Conservation (phyloP, 2,329 filamentous ascomycete species). For the Rutstroemia sp. region DNA sequence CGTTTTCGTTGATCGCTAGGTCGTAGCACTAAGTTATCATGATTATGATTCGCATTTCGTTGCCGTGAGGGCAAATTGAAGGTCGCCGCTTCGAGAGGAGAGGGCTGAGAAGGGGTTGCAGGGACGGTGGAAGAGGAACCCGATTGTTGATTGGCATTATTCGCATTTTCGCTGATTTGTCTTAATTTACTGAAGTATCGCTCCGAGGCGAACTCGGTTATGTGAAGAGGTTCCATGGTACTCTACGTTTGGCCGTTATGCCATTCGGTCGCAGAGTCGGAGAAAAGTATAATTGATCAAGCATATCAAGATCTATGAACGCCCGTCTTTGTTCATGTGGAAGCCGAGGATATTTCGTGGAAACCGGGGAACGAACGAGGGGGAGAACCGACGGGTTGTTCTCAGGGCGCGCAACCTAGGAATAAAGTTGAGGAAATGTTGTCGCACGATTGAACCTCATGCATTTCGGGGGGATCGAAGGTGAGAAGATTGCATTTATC, state of each 20-base stretch:
- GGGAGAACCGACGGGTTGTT: slow-evolving; percentile 7
- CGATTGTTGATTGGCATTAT: slow-evolving; percentile 27
- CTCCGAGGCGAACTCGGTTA: slow-evolving; percentile 60
- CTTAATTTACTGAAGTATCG: slow-evolving; percentile 56
- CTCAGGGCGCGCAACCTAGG: slow-evolving; percentile 17
- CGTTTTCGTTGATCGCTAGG: slow-evolving; percentile 29
- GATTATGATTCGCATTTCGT: slow-evolving; percentile 9
- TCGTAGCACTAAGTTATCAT: slow-evolving; percentile 18
- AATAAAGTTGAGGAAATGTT: slow-evolving; percentile 12
- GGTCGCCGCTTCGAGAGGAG: slow-evolving; percentile 16
- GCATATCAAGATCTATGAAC: slow-evolving; percentile 24
- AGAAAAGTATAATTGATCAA: slow-evolving; percentile 17
- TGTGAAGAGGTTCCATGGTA: slow-evolving; percentile 53
- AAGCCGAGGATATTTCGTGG: background rate
- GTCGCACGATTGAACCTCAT: slow-evolving; percentile 23
- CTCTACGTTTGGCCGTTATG: slow-evolving; percentile 25
- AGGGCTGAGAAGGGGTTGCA: slow-evolving; percentile 3
- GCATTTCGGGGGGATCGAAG: slow-evolving; percentile 17
- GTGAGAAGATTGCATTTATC: too few species aligned
- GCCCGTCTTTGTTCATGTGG: slow-evolving; percentile 13
- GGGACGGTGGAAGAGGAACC: slow-evolving; percentile 13
- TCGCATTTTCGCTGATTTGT: slow-evolving; percentile 41
- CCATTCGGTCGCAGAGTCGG: slow-evolving; percentile 25
- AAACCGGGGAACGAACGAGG: background rate
- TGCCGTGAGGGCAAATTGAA: slow-evolving; percentile 27